A percentile compares a stretch with the other conserved stretches of the same genome.
Evolutionary conservation across 2,329 filamentous ascomycete species (phyloP).

Genomic region (Colletotrichum echinochloae): DNA sequence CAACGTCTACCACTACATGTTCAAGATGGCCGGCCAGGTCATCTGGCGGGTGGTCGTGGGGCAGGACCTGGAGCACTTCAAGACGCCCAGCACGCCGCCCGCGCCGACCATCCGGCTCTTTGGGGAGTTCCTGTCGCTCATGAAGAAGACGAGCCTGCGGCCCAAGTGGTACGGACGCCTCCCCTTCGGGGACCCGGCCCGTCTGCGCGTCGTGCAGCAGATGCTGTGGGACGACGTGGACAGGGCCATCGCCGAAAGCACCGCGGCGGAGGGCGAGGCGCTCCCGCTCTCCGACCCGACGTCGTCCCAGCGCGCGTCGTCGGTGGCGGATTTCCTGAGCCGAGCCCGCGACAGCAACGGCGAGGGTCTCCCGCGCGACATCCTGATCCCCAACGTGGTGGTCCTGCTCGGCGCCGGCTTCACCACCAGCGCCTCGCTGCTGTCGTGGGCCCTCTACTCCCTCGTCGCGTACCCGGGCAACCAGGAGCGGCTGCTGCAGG

Average conservation of each 20-base stretch:
- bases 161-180: conserved; percentile 28
- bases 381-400: conserved; percentile 26
- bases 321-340: conserved; percentile 19
- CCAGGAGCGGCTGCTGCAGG: conserved; percentile 17
- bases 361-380: background rate
- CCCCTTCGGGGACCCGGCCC: conserved; percentile 19
- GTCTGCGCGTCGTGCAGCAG: conserved; percentile 10
- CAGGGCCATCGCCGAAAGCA: conserved; percentile 19
- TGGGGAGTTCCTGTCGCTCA: conserved; percentile 28
- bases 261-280: too few species aligned
- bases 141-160: conserved; percentile 20
- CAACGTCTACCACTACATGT: conserved; percentile 27
- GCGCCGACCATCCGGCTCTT: conserved; percentile 21
- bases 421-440: conserved; percentile 21
- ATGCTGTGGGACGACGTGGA: conserved; percentile 20
- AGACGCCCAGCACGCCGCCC: conserved; percentile 23
- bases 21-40: conserved; percentile 25
- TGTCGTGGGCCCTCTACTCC: conserved; percentile 19
- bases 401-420: conserved; percentile 27
- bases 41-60: conserved; percentile 21
- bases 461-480: conserved; percentile 23
- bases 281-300: too few species aligned
- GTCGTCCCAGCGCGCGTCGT: too few species aligned
- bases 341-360: conserved; percentile 7
- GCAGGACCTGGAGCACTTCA: conserved; percentile 27